Evolutionary conservation across 164 flowering plant genomes (phyloP).

Genomic region (Macadamia tetraphylla): DNA sequence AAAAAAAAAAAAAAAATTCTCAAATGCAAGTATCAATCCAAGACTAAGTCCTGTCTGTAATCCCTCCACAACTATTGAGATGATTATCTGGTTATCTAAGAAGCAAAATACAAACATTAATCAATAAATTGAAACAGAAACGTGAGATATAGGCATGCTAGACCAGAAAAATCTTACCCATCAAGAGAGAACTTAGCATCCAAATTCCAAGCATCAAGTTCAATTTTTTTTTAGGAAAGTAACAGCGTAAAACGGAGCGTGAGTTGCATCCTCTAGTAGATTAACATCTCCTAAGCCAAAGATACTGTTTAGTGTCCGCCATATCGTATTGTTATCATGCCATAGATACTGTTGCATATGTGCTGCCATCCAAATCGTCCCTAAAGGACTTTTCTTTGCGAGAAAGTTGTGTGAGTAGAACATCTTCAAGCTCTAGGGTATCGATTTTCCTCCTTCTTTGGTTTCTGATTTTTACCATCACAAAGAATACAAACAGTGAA

Average conservation of each 20-base stretch:
- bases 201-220: slow-evolving; percentile 58
- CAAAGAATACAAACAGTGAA: too few species aligned
- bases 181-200: slow-evolving; percentile 15
- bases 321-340: slow-evolving; percentile 51
- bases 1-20: background rate
- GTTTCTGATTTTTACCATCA: too few species aligned
- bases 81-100: slow-evolving; percentile 49
- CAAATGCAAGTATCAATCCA: background rate
- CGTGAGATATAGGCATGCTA: background rate
- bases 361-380: too few species aligned
- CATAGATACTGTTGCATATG: too few species aligned
- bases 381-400: too few species aligned
- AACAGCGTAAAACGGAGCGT: slow-evolving; percentile 61
- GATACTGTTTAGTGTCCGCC: slow-evolving; percentile 35
- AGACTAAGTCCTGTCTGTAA: slow-evolving; percentile 54
- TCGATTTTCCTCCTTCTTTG: too few species aligned
- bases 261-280: slow-evolving; percentile 15
- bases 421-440: background rate
- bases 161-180: slow-evolving; percentile 23
- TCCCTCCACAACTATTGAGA: slow-evolving; percentile 56
- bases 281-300: slow-evolving; percentile 33
- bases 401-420: background rate
- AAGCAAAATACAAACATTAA: slow-evolving; percentile 5
- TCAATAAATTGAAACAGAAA: too few species aligned
- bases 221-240: slow-evolving; percentile 53